Conservation (phyloP, 768 basidiomycete genomes). For the Pisolithus sp. region DNA sequence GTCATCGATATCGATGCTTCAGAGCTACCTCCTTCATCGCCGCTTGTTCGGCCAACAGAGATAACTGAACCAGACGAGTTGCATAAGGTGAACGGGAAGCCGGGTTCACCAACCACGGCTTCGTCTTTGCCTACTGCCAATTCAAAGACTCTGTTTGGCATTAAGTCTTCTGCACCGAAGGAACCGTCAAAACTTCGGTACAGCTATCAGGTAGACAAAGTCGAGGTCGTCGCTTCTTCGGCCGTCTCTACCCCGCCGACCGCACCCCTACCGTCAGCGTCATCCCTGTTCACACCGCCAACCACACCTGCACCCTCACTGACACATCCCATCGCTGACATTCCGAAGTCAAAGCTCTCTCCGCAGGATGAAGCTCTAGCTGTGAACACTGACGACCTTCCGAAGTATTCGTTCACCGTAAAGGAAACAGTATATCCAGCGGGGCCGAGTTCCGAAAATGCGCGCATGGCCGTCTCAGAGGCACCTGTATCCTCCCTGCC, state of each 20-base stretch:
- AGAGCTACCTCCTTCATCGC: slow-evolving; percentile 13
- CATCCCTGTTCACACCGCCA: neutral
- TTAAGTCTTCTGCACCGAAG: slow-evolving; percentile 56
- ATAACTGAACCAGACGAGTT: slow-evolving; percentile 34
- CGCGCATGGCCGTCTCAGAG: slow-evolving; percentile 33
- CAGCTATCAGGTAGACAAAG: slow-evolving; percentile 57
- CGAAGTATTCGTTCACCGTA: slow-evolving; percentile 27
- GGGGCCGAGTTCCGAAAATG: slow-evolving; percentile 16
- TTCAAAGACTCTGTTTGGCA: slow-evolving; percentile 17
- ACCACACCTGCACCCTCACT: too few species aligned
- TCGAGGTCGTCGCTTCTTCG: slow-evolving; percentile 24
- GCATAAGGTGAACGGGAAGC: slow-evolving; percentile 12
- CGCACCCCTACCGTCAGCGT: slow-evolving; percentile 24
- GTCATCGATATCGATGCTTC: slow-evolving; percentile 26
- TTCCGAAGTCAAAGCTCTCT: slow-evolving; percentile 16
- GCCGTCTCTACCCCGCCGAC: slow-evolving; percentile 4
- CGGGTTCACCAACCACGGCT: neutral
- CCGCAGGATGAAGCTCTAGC: slow-evolving; percentile 23
- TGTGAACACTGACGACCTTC: slow-evolving; percentile 28
- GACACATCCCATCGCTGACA: neutral
- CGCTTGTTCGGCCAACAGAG: slow-evolving; percentile 29
- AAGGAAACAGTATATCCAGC: slow-evolving; percentile 9
- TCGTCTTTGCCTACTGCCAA: slow-evolving; percentile 16
- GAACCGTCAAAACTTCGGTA: slow-evolving; percentile 75
- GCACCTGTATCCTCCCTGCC: slow-evolving; percentile 42